Evolutionary conservation across 257 asterid genomes (phyloP).

Genomic region (Lavandula angustifolia): DNA sequence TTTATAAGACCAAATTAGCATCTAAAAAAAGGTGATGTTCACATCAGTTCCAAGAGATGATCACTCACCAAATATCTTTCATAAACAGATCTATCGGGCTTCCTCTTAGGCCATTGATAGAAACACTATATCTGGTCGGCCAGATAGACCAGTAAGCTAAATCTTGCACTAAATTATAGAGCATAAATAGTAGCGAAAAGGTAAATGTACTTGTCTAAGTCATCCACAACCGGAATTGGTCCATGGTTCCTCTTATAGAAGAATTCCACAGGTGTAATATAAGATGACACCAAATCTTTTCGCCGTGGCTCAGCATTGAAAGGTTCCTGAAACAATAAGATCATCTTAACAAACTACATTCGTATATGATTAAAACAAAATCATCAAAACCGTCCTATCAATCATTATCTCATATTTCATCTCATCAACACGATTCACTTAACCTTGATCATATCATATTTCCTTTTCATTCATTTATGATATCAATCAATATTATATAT

Average conservation of each 20-base stretch:
- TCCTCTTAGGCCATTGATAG: slow-evolving; percentile 56
- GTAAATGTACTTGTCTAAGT: slow-evolving; percentile 60
- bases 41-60: slow-evolving; percentile 8
- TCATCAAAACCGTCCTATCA: neutral
- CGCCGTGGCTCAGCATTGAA: slow-evolving; percentile 95
- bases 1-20: slow-evolving; percentile 28
- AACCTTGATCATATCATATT: neutral
- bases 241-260: slow-evolving; percentile 98
- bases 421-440: neutral
- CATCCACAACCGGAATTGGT: slow-evolving; percentile 85
- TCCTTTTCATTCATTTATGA: neutral
- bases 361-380: neutral
- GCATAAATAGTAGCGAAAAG: slow-evolving; percentile 7
- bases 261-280: slow-evolving; percentile 80
- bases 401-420: neutral
- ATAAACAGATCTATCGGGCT: slow-evolving; percentile 59
- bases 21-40: neutral
- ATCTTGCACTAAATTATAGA: neutral
- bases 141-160: slow-evolving; percentile 31
- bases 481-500: too few species aligned
- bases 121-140: slow-evolving; percentile 63
- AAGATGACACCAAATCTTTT: slow-evolving; percentile 61
- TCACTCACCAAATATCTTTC: slow-evolving; percentile 82
- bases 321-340: slow-evolving; percentile 64
- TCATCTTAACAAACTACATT: neutral